Conservation (phyloP, 257 asterid genomes). For the Capsicum pubescens region DNA sequence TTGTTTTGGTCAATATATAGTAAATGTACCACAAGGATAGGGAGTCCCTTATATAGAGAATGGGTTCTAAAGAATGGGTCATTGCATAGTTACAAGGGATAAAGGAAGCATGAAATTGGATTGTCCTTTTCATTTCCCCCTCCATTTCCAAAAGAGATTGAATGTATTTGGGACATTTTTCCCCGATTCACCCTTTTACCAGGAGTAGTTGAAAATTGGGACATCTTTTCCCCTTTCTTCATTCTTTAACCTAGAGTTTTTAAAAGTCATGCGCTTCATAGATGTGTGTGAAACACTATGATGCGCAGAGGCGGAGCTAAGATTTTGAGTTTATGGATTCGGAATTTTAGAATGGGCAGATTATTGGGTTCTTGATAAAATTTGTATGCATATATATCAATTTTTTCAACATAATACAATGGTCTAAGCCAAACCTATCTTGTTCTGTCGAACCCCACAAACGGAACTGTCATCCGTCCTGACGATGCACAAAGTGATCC, state of each 20-base stretch:
- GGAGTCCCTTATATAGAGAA: background rate
- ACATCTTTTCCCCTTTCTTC: background rate
- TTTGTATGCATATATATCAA: background rate
- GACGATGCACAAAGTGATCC: background rate
- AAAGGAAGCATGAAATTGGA: background rate
- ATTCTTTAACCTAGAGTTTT: background rate
- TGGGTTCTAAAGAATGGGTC: background rate
- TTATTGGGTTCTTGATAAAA: background rate
- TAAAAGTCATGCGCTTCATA: background rate
- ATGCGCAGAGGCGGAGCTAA: background rate
- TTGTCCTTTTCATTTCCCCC: background rate
- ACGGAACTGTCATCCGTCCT: background rate
- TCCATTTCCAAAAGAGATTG: background rate
- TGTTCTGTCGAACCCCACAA: background rate
- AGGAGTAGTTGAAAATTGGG: background rate
- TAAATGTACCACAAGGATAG: background rate
- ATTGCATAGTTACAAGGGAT: slow-evolving; percentile 5
- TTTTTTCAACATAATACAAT: background rate
- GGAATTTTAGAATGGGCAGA: background rate
- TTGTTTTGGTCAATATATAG: background rate
- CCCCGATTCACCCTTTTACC: background rate
- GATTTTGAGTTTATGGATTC: background rate
- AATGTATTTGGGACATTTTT: background rate
- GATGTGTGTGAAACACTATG: background rate
- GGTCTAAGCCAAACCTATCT: background rate